Base-by-base conservation (phyloP, 495 filamentous ascomycete genomes). In the Annulohypoxylon bovei region DNA sequence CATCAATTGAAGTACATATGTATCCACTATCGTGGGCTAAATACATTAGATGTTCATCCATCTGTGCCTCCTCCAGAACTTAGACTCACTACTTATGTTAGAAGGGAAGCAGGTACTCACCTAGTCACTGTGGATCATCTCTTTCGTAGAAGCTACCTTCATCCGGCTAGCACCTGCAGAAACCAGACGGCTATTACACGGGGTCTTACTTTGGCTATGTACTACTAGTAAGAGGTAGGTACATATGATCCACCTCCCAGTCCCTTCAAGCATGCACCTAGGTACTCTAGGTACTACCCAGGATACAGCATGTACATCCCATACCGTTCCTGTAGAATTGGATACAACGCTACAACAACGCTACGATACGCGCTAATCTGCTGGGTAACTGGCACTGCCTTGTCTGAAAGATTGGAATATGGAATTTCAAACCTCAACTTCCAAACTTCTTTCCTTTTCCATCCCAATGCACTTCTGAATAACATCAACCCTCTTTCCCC, bases 401-500 rank as follows among this genome's bases (percentile, higher is more conserved):
- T 52, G 30, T 35, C 20, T 56, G 55, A 61, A 65, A 64, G 32
- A 40, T 37, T 42, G 37, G 37, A 40, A 40, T 40, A 40, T 14
- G 39, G 59, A 33, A 68, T 62, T 65, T 65, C 60, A 65, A 65
- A 65, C 70, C 77, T 66, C 75, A 76, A 62, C 70, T 77, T 71
- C 73, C 68, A 71, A 67, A 71, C 71, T 76, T 70, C 73, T 67
- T 77, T 68, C 71, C 76, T 65, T 76, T 72, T 67, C 79, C 71
- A 72, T 71, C 75, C 64, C 72, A 67, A 70, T 77, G 70, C 72
- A 58, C 69, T 62, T 75, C 75, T 79, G 73, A 79, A 78, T 78
- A 74, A 68, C 78, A 79, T 81, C 79, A 77, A 77, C 75, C 78
- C 78, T 79, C 76, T 78, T 76, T 73, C 61, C 74, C 46, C 65